Percentiles rank a stretch among this genome's conserved stretches.
phyloP scores from a whole-genome alignment of 208 protist genomes.

The Trypanosomatidae sp. region DNA sequence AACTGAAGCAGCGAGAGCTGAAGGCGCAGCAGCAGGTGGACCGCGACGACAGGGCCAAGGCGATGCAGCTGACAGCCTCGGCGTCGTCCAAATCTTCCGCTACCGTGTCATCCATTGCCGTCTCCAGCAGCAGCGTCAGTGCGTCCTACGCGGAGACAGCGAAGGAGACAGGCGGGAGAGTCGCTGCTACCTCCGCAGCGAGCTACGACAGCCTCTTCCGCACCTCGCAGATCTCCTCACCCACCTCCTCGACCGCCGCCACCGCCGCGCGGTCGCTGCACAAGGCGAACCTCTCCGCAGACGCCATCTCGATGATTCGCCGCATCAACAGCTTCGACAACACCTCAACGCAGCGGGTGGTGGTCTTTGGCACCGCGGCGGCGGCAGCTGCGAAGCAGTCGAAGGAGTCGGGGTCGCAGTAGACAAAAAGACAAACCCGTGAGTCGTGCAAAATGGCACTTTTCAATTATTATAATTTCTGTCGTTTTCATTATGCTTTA shows the following conservation, averaged over 20 bases:
- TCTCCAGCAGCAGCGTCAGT: background rate
- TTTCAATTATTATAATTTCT: too few species aligned
- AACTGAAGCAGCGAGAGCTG: slow-evolving; percentile 60
- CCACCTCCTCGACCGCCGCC: too few species aligned
- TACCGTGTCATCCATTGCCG: background rate
- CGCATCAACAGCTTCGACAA: slow-evolving; percentile 84
- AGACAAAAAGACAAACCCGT: too few species aligned
- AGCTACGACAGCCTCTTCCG: background rate
- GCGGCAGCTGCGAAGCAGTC: slow-evolving; percentile 18
- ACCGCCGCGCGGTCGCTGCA: slow-evolving; percentile 16
- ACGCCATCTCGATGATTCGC: slow-evolving; percentile 81
- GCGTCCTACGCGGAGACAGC: background rate
- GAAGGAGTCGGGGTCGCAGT: too few species aligned
- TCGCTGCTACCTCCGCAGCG: background rate
- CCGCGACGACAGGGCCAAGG: slow-evolving; percentile 18
- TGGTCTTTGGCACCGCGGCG: slow-evolving; percentile 60
- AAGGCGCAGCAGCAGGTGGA: slow-evolving; percentile 41
- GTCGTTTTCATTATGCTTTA: too few species aligned
- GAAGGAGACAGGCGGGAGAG: too few species aligned
- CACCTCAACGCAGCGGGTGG: slow-evolving; percentile 66
- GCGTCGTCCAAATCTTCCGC: background rate
- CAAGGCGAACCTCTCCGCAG: slow-evolving; percentile 41
- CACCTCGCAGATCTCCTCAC: background rate
- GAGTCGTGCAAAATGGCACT: too few species aligned
- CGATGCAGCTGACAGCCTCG: slow-evolving; percentile 17